Percentiles rank a stretch among this genome's conserved stretches.
phyloP scores from a whole-genome alignment of 1,139 yeast genomes.

The Scheffersomyces stambukii region DNA sequence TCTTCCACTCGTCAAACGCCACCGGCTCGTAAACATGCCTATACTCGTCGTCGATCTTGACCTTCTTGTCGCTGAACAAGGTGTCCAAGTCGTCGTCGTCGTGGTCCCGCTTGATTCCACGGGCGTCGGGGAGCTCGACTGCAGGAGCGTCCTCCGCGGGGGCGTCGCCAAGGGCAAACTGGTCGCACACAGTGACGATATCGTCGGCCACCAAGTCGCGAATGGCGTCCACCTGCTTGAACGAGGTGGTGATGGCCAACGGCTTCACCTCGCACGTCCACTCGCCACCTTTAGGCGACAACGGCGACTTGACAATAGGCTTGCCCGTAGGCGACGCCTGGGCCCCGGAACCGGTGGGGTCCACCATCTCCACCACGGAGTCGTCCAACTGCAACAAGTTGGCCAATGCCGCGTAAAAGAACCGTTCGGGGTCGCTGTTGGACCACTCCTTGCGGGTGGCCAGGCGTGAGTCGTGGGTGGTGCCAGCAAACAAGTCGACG shows the following conservation, averaged over 20 bases:
- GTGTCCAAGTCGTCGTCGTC: conserved; percentile 35
- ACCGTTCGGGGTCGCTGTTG: conserved; percentile 42
- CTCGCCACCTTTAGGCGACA: conserved; percentile 26
- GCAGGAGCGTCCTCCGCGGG: background rate
- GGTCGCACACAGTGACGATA: conserved; percentile 25
- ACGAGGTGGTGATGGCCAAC: conserved; percentile 42
- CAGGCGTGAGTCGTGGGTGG: conserved; percentile 33
- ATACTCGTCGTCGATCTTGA: conserved; percentile 17
- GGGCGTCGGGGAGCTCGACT: conserved; percentile 1
- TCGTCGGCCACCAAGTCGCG: conserved; percentile 28
- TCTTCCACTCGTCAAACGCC: conserved; percentile 40
- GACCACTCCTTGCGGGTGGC: conserved; percentile 46
- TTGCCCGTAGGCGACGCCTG: conserved; percentile 7
- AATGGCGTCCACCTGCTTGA: conserved; percentile 39
- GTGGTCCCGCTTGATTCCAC: conserved; percentile 18
- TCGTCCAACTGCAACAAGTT: conserved; percentile 48
- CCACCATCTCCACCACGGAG: conserved; percentile 23
- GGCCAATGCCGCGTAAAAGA: conserved; percentile 49
- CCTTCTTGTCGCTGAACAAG: conserved; percentile 35
- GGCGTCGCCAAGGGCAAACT: conserved; percentile 4
- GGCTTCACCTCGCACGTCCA: conserved; percentile 50
- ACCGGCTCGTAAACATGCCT: conserved; percentile 30
- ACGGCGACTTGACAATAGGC: conserved; percentile 22
- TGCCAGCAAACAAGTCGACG: conserved; percentile 22
- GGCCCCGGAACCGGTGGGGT: conserved; percentile 12